phyloP scores from a whole-genome alignment of 2,329 filamentous ascomycete species.

The Botryotinia globosa region DNA sequence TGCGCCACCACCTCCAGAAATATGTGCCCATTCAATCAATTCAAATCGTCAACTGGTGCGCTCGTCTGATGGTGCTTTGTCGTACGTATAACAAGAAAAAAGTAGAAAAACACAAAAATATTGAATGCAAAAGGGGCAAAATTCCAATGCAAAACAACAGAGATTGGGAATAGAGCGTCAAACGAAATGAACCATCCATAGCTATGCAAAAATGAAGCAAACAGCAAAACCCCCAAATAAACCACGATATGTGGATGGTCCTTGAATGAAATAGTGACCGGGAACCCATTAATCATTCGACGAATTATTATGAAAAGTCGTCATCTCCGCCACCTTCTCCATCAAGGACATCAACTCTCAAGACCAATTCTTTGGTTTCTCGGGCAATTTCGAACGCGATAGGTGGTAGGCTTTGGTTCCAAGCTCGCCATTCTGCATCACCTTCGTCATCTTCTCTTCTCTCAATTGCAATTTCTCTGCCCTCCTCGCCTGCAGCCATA shows the following conservation, averaged over 20 bases:
- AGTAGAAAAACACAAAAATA: constrained; percentile 6
- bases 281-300: neutral
- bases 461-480: constrained; percentile 56
- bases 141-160: constrained; percentile 10
- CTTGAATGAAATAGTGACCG: neutral
- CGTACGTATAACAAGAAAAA: constrained; percentile 15
- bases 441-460: constrained; percentile 52
- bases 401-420: constrained; percentile 71
- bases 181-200: constrained; percentile 7
- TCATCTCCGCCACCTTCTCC: constrained; percentile 32
- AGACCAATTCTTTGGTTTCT: constrained; percentile 72
- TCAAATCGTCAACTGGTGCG: constrained; percentile 11
- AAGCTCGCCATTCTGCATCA: constrained; percentile 56
- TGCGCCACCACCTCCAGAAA: neutral
- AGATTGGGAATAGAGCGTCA: constrained; percentile 10
- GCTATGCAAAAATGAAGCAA: constrained; percentile 19
- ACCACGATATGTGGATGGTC: neutral
- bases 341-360: constrained; percentile 44
- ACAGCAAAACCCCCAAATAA: neutral
- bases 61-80: constrained; percentile 6
- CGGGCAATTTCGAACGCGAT: constrained; percentile 84
- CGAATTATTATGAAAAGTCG: constrained; percentile 28
- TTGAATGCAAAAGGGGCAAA: neutral
- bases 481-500: constrained; percentile 59
- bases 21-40: constrained; percentile 13